Evolutionary conservation across 805 yeast genomes (phyloP).

Genomic region (Schwanniomyces polymorphus): DNA sequence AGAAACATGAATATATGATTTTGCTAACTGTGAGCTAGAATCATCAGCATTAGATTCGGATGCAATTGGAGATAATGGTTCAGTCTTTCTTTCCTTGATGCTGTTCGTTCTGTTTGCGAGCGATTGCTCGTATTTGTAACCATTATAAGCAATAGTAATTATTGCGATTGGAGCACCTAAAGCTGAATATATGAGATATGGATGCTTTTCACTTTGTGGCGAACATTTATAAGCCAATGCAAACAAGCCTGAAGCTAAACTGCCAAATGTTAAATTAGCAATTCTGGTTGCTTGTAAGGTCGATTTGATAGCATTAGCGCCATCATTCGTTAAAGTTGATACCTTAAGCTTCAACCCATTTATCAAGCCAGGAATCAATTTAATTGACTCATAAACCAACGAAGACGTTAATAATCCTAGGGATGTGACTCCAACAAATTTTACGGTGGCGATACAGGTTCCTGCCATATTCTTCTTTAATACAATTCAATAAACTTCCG

Average conservation of each 20-base stretch:
- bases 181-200: conserved; percentile 69
- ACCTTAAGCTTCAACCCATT: conserved; percentile 24
- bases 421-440: conserved; percentile 64
- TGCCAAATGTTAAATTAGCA: conserved; percentile 37
- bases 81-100: neutral
- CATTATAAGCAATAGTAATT: conserved; percentile 16
- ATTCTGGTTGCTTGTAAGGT: conserved; percentile 21
- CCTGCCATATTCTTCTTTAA: conserved; percentile 16
- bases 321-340: conserved; percentile 9
- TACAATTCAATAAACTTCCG: neutral
- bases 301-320: conserved; percentile 13
- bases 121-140: conserved; percentile 15
- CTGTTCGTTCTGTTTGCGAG: conserved; percentile 7
- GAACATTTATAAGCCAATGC: conserved; percentile 57
- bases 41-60: conserved; percentile 8
- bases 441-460: conserved; percentile 46
- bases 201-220: conserved; percentile 60
- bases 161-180: conserved; percentile 49
- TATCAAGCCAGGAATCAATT: conserved; percentile 28
- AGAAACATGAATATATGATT: conserved; percentile 43
- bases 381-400: conserved; percentile 40
- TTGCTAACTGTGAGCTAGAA: conserved; percentile 31
- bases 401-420: conserved; percentile 64
- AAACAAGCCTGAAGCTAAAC: conserved; percentile 52
- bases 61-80: neutral